Evolutionary conservation across 2,329 filamentous ascomycete genomes (phyloP).

Genomic region (Stagonosporopsis rhizophila): DNA sequence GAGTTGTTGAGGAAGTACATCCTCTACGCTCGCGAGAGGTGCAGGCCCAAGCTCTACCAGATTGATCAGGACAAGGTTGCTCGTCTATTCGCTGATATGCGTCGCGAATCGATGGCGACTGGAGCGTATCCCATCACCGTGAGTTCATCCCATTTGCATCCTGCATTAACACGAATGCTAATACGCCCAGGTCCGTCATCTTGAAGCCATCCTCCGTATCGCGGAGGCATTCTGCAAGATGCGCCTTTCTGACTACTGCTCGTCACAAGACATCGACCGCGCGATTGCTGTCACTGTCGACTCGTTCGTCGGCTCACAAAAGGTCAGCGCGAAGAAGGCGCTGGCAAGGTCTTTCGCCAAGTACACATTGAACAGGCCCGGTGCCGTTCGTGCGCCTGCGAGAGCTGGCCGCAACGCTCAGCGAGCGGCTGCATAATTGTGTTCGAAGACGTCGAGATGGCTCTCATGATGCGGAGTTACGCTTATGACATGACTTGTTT

Average conservation of each 20-base stretch:
- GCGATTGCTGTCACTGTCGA: constrained; percentile 97
- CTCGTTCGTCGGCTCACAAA: constrained; percentile 94
- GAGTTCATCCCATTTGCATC: constrained; percentile 49
- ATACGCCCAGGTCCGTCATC: constrained; percentile 80
- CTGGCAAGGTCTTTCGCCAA: constrained; percentile 94
- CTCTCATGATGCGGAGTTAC: not conserved
- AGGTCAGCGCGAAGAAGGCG: constrained; percentile 97
- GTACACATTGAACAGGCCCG: constrained; percentile 66
- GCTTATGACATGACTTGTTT: not conserved
- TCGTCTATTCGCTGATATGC: constrained; percentile 93
- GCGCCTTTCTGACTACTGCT: constrained; percentile 96
- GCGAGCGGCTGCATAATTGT: constrained; percentile 33
- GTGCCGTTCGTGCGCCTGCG: constrained; percentile 45
- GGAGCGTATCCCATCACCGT: constrained; percentile 98
- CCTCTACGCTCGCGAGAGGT: constrained; percentile 88
- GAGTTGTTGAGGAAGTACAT: constrained; percentile 96
- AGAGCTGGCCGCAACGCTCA: constrained; percentile 39
- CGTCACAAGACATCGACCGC: constrained; percentile 88
- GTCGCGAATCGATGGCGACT: constrained; percentile 88
- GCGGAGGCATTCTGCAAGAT: constrained; percentile 95
- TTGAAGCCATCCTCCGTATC: constrained; percentile 97
- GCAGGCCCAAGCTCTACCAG: constrained; percentile 90
- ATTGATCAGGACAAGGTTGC: constrained; percentile 98
- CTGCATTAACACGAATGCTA: constrained; percentile 10
- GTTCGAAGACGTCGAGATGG: not conserved